Conservation (phyloP, 2,329 filamentous ascomycete species). For the Penicillium vulpinum region DNA sequence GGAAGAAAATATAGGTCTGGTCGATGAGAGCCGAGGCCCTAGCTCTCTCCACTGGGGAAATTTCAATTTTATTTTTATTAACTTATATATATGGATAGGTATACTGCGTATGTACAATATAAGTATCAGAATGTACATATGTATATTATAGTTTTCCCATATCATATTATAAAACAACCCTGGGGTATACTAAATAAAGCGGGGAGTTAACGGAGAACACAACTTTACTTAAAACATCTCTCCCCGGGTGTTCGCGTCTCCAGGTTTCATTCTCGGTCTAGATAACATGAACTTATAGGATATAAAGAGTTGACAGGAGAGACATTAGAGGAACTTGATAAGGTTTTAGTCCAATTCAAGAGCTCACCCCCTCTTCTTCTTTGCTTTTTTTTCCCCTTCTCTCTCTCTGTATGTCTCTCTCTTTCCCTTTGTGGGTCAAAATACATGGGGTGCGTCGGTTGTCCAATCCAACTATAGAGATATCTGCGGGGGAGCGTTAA, state of each 20-base stretch:
- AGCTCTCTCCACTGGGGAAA: background rate
- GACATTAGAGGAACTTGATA: background rate
- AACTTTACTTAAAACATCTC: background rate
- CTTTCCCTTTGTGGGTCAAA: background rate
- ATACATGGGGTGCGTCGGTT: background rate
- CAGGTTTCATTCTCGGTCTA: background rate
- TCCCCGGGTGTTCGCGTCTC: conserved; percentile 1
- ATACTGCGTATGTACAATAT: too few species aligned
- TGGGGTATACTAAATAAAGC: too few species aligned
- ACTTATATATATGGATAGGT: background rate
- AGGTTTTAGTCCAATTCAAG: background rate
- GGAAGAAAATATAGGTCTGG: background rate
- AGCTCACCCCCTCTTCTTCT: background rate
- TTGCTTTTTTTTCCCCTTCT: background rate
- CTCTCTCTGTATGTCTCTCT: background rate
- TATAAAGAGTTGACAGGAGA: background rate
- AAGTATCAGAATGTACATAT: too few species aligned
- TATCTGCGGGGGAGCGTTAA: background rate
- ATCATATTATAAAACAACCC: too few species aligned
- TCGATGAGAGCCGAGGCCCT: conserved; percentile 7
- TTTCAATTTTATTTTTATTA: background rate
- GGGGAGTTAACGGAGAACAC: background rate
- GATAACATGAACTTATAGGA: too few species aligned
- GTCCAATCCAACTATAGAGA: background rate
- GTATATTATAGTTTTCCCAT: too few species aligned